These are phyloP conservation scores for Penicillium sp. DNA, from an alignment of 2,329 filamentous ascomycete species.

Conservation along the genomic window DNA sequence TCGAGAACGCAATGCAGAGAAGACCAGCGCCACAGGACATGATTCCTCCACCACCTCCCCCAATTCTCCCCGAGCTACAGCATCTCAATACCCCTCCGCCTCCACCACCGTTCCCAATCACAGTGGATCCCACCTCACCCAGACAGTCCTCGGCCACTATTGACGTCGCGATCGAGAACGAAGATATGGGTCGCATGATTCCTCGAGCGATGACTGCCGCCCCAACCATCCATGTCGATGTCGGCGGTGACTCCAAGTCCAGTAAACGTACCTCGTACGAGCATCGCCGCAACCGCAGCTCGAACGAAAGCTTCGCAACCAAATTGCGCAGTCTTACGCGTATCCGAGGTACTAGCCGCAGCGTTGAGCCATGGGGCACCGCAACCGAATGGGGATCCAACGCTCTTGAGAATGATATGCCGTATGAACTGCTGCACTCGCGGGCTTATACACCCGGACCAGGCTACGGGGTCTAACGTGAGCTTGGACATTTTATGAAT, in stretches of 20 bases:
- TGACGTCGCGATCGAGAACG: conserved; percentile 43
- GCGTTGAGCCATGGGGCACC: conserved; percentile 29
- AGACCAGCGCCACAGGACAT: conserved; percentile 17
- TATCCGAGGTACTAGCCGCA: conserved; percentile 59
- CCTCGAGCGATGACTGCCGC: conserved; percentile 40
- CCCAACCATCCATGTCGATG: conserved; percentile 19
- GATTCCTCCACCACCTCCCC: conserved; percentile 28
- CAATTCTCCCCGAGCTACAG: conserved; percentile 61
- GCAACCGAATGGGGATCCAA: conserved; percentile 1
- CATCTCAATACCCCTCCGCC: conserved; percentile 58
- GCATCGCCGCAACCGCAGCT: conserved; percentile 56
- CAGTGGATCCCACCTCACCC: conserved; percentile 26
- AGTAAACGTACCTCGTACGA: conserved; percentile 40
- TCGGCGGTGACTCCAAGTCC: background rate
- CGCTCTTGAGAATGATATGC: conserved; percentile 22
- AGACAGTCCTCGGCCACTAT: conserved; percentile 41
- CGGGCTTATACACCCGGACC: conserved; percentile 13
- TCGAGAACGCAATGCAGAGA: conserved; percentile 39
- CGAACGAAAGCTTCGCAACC: conserved; percentile 58
- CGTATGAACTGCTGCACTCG: conserved; percentile 29
- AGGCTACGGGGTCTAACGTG: conserved; percentile 1
- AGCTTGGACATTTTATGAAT: background rate
- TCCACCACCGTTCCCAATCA: conserved; percentile 47
- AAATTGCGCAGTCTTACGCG: conserved; percentile 57
- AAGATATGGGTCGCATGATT: conserved; percentile 35